These are phyloP conservation scores for Gastrodia elata DNA, from an alignment of 106 monocot species.

Conservation along the genomic window DNA sequence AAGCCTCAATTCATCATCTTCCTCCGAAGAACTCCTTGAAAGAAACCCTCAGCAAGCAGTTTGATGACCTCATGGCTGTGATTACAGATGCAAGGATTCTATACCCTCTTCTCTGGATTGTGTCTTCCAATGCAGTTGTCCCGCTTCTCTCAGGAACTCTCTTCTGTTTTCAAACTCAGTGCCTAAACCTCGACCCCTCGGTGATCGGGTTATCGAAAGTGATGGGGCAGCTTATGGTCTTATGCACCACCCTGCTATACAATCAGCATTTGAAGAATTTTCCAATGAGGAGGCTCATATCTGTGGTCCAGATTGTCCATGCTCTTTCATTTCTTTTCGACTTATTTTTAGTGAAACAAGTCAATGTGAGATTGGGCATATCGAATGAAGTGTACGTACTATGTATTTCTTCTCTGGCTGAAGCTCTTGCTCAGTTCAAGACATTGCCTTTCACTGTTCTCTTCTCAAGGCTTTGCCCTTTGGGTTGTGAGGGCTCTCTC, in stretches of 20 bases:
- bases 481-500: slow-evolving; percentile 67
- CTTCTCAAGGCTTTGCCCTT: slow-evolving; percentile 52
- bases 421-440: slow-evolving; percentile 83
- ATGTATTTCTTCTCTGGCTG: slow-evolving; percentile 63
- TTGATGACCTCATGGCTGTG: slow-evolving; percentile 32
- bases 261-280: slow-evolving; percentile 37
- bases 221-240: slow-evolving; percentile 57
- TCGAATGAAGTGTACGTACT: slow-evolving; percentile 65
- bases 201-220: slow-evolving; percentile 85
- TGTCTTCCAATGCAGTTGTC: slow-evolving; percentile 53
- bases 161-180: slow-evolving; percentile 79
- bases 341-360: slow-evolving; percentile 61
- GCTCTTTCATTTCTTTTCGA: slow-evolving; percentile 67
- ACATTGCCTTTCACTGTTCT: slow-evolving; percentile 66
- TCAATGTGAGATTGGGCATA: slow-evolving; percentile 60
- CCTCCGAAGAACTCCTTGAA: slow-evolving; percentile 23
- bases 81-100: slow-evolving; percentile 38
- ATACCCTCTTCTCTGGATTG: slow-evolving; percentile 59
- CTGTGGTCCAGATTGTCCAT: slow-evolving; percentile 46
- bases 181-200: slow-evolving; percentile 49
- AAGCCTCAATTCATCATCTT: slow-evolving; percentile 2
- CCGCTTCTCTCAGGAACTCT: slow-evolving; percentile 74
- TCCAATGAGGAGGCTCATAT: slow-evolving; percentile 49
- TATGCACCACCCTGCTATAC: slow-evolving; percentile 49
- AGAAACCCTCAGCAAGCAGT: slow-evolving; percentile 45